phyloP scores from a whole-genome alignment of 2,329 filamentous ascomycete genomes.

The Cytospora chrysosperma region DNA sequence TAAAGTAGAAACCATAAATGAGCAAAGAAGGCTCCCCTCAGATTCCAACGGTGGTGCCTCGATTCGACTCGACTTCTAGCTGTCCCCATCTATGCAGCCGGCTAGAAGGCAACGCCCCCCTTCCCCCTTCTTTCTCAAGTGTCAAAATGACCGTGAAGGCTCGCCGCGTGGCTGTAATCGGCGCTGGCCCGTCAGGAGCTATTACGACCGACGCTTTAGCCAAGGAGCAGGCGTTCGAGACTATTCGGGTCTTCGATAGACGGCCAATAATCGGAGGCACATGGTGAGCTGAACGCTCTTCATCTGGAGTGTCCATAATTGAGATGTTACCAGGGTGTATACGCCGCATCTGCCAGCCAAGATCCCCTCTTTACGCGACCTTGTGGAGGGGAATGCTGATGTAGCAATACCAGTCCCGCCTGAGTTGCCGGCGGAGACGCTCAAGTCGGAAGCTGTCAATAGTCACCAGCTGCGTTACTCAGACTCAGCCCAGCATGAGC shows the following conservation, averaged over 20 bases:
- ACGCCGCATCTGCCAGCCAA: conserved; percentile 35
- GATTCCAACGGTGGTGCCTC: too few species aligned
- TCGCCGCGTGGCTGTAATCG: conserved; percentile 55
- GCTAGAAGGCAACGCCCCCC: accelerated
- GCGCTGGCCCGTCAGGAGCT: conserved; percentile 59
- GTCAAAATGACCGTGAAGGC: background rate
- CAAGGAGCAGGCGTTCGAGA: conserved; percentile 57
- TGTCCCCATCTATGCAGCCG: background rate
- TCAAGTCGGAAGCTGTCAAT: conserved; percentile 35
- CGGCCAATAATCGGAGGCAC: conserved; percentile 59
- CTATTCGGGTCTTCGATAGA: conserved; percentile 61
- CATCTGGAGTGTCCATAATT: background rate
- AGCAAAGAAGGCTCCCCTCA: background rate
- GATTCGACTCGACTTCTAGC: background rate
- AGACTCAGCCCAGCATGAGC: conserved; percentile 55
- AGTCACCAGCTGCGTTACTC: conserved; percentile 45
- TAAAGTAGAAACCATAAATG: background rate
- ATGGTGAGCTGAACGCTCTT: conserved; percentile 47
- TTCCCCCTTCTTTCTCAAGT: too few species aligned
- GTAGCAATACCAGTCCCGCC: conserved; percentile 41
- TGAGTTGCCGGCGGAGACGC: conserved; percentile 42
- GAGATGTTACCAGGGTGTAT: conserved; percentile 29
- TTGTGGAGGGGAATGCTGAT: conserved; percentile 46
- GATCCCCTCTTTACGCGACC: conserved; percentile 31
- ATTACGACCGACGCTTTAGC: conserved; percentile 60